These are phyloP conservation scores for Allium fistulosum DNA, from an alignment of 106 monocot species.

Conservation along the genomic window DNA sequence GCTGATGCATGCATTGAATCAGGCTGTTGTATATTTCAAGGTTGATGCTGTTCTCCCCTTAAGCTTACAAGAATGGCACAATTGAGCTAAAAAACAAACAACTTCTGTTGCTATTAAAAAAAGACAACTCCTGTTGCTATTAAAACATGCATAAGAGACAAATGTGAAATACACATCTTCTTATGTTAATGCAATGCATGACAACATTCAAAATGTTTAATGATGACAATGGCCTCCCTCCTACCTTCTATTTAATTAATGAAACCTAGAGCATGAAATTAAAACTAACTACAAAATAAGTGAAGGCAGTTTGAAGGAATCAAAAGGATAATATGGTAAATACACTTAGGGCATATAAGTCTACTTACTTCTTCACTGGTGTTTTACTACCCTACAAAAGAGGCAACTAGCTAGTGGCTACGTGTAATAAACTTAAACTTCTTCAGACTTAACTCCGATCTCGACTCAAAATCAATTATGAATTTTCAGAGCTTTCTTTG, in stretches of 20 bases:
- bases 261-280: background rate
- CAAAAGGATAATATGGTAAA: conserved; percentile 4
- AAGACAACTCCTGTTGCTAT: background rate
- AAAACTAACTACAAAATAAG: background rate
- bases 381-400: background rate
- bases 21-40: no score
- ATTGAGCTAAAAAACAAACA: no score
- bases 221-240: conserved; percentile 7
- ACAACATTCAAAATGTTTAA: background rate
- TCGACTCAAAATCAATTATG: background rate
- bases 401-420: background rate
- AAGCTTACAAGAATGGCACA: no score
- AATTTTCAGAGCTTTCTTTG: conserved; percentile 1
- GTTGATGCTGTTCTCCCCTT: no score
- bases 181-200: background rate
- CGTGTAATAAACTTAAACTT: background rate
- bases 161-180: conserved; percentile 2
- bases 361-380: background rate
- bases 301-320: background rate
- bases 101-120: background rate
- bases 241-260: conserved; percentile 4
- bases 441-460: background rate
- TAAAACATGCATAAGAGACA: background rate
- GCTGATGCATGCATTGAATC: no score
- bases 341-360: conserved; percentile 1